Percentiles rank a stretch among this genome's conserved stretches.
Evolutionary conservation across 2,329 filamentous ascomycete species (phyloP).

Genomic region (Xenosphaeropsis pyriputrescens): DNA sequence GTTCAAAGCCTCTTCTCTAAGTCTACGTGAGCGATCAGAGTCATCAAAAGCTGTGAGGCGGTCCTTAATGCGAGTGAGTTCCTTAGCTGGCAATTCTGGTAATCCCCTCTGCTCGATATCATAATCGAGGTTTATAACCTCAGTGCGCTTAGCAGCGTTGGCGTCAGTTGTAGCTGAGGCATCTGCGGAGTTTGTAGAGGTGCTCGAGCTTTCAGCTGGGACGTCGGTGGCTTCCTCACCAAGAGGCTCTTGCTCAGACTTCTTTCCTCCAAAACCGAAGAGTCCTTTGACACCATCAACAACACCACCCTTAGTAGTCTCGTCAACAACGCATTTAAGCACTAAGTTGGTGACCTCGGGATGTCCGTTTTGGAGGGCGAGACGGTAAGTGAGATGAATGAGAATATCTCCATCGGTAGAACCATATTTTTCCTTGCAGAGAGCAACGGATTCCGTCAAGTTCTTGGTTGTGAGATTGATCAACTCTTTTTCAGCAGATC

Average conservation of each 20-base stretch:
- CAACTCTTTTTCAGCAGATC: slow-evolving; percentile 41
- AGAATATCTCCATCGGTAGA: slow-evolving; percentile 60
- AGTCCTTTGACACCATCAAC: slow-evolving; percentile 93
- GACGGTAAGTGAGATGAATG: slow-evolving; percentile 63
- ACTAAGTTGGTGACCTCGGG: slow-evolving; percentile 64
- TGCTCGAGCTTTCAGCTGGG: slow-evolving; percentile 18
- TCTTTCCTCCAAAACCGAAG: slow-evolving; percentile 86
- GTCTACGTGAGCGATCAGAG: slow-evolving; percentile 64
- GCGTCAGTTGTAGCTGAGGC: slow-evolving; percentile 11
- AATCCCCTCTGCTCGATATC: slow-evolving; percentile 12
- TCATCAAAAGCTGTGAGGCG: slow-evolving; percentile 73
- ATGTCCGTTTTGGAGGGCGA: slow-evolving; percentile 61
- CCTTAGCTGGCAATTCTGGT: slow-evolving; percentile 12
- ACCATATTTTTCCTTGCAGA: slow-evolving; percentile 64
- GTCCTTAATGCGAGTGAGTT: slow-evolving; percentile 25
- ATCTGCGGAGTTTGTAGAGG: slow-evolving; percentile 32
- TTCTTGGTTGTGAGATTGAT: slow-evolving; percentile 65
- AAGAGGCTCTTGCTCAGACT: slow-evolving; percentile 63
- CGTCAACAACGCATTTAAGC: slow-evolving; percentile 75
- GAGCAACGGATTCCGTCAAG: slow-evolving; percentile 66
- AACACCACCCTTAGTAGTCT: slow-evolving; percentile 54
- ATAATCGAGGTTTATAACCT: slow-evolving; percentile 16
- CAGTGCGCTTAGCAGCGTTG: slow-evolving; percentile 14
- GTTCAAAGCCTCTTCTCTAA: slow-evolving; percentile 79
- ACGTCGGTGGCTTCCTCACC: slow-evolving; percentile 42